Evolutionary conservation across 2,329 filamentous ascomycete genomes (phyloP).

Genomic region (Stenocarpella maydis): DNA sequence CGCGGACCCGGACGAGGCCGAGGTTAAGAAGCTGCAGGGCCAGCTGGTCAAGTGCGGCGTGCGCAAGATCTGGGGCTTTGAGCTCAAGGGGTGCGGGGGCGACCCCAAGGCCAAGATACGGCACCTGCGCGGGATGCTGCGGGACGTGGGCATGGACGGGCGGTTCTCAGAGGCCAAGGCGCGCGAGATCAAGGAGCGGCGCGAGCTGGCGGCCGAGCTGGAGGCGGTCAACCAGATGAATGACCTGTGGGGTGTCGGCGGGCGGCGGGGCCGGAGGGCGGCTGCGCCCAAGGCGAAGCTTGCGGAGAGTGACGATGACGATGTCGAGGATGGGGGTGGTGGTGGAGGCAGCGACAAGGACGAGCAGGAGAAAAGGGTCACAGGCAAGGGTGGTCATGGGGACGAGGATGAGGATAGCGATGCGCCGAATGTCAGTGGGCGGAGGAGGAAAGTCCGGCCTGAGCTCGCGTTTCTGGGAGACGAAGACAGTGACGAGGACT

Average conservation of each 20-base stretch:
- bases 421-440: slow-evolving; percentile 52
- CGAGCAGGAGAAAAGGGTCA: slow-evolving; percentile 41
- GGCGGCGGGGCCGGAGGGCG: slow-evolving; percentile 53
- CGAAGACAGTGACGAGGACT: slow-evolving; percentile 74
- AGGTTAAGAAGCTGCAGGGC: slow-evolving; percentile 88
- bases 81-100: slow-evolving; percentile 77
- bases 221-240: slow-evolving; percentile 86
- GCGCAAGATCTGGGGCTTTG: slow-evolving; percentile 88
- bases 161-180: slow-evolving; percentile 88
- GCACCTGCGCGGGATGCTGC: slow-evolving; percentile 81
- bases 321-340: slow-evolving; percentile 37
- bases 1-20: slow-evolving; percentile 70
- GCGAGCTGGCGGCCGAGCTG: slow-evolving; percentile 85
- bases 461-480: slow-evolving; percentile 73
- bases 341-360: slow-evolving; percentile 39
- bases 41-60: slow-evolving; percentile 91
- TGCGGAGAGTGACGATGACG: slow-evolving; percentile 46
- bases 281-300: slow-evolving; percentile 46
- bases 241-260: slow-evolving; percentile 74
- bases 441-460: slow-evolving; percentile 55
- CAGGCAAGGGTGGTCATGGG: slow-evolving; percentile 43
- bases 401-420: slow-evolving; percentile 43
- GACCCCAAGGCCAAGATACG: slow-evolving; percentile 81
- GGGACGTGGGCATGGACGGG: slow-evolving; percentile 86
- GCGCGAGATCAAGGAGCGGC: slow-evolving; percentile 83